phyloP scores from a whole-genome alignment of 2,329 filamentous ascomycete species.

The Venturia pyrina region DNA sequence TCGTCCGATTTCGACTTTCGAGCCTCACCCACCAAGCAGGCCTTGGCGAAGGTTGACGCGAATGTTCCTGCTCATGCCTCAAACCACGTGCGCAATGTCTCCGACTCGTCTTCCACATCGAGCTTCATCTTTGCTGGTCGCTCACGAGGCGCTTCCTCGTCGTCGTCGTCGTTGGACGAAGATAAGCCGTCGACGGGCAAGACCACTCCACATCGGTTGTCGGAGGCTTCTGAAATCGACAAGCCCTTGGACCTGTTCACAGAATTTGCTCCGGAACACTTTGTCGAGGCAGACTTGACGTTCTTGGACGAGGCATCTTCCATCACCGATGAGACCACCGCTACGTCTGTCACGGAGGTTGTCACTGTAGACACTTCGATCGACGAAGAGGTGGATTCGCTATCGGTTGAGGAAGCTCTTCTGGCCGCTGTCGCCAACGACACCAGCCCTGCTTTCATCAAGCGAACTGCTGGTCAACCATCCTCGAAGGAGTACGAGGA shows the following conservation, averaged over 20 bases:
- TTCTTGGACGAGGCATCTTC: too few species aligned
- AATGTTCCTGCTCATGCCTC: background rate
- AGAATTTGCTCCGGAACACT: background rate
- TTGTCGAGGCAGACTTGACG: background rate
- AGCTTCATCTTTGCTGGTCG: background rate
- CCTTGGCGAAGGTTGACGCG: background rate
- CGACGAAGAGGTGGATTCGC: background rate
- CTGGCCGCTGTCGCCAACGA: background rate
- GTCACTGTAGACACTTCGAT: too few species aligned
- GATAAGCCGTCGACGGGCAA: background rate
- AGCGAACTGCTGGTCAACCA: background rate
- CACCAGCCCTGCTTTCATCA: background rate
- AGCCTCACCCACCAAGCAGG: background rate
- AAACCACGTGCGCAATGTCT: background rate
- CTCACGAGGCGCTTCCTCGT: background rate
- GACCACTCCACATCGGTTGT: background rate
- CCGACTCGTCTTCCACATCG: background rate
- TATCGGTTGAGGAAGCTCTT: background rate
- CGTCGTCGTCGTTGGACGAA: background rate
- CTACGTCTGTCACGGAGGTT: too few species aligned
- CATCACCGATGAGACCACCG: too few species aligned
- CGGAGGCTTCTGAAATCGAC: background rate
- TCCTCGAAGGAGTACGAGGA: background rate
- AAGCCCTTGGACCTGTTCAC: background rate
- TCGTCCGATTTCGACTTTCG: background rate